Percentiles rank a stretch among this genome's conserved stretches.
Conservation (phyloP, 805 yeast species). For the Lipomyces chichibuensis region DNA sequence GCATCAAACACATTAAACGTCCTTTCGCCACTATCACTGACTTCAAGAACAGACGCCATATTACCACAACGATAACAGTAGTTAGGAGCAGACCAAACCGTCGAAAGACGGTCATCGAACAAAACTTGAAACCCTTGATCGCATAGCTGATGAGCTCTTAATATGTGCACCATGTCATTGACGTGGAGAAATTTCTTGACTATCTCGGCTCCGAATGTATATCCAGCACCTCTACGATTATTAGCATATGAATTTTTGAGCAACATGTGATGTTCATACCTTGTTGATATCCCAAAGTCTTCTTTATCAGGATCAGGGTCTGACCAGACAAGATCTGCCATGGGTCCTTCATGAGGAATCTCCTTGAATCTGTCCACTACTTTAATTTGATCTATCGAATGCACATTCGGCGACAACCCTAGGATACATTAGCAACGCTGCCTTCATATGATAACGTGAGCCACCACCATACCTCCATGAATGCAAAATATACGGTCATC, state of each 20-base stretch:
- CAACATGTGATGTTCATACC: not conserved
- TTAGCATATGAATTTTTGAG: not conserved
- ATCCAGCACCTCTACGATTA: slow-evolving; percentile 86
- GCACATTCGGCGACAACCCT: slow-evolving; percentile 83
- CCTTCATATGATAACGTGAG: not conserved
- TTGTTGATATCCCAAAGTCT: slow-evolving; percentile 84
- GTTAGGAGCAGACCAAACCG: slow-evolving; percentile 99
- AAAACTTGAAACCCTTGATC: slow-evolving; percentile 94
- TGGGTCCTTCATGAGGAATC: slow-evolving; percentile 98
- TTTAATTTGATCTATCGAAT: slow-evolving; percentile 86
- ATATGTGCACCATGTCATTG: slow-evolving; percentile 76
- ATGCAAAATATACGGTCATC: slow-evolving; percentile 90
- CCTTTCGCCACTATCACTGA: slow-evolving; percentile 66
- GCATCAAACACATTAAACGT: slow-evolving; percentile 94
- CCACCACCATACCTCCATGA: slow-evolving; percentile 75
- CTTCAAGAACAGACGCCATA: slow-evolving; percentile 94
- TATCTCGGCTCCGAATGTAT: slow-evolving; percentile 89
- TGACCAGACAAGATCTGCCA: slow-evolving; percentile 99
- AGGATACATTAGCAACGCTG: not conserved
- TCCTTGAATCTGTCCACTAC: slow-evolving; percentile 90
- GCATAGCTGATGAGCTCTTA: slow-evolving; percentile 95
- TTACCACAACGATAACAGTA: slow-evolving; percentile 97
- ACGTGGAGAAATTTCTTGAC: slow-evolving; percentile 81
- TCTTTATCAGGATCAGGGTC: slow-evolving; percentile 86
- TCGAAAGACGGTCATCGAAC: slow-evolving; percentile 86